phyloP scores from a whole-genome alignment of 768 basidiomycete genomes.

The Leccinum broughii region DNA sequence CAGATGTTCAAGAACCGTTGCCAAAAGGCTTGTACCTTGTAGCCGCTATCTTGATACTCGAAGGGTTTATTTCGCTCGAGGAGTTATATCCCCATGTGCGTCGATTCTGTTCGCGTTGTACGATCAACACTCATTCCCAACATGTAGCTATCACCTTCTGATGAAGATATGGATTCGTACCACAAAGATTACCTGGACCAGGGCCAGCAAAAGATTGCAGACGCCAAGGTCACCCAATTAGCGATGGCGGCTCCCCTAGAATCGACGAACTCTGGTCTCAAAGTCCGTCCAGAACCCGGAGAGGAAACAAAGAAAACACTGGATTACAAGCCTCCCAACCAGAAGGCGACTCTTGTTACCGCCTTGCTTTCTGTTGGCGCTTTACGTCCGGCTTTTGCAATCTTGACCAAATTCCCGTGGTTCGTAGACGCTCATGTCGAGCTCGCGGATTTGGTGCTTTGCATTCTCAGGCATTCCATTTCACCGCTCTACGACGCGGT shows the following conservation, averaged over 20 bases:
- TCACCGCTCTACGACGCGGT: conserved; percentile 58
- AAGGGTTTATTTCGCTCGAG: conserved; percentile 83
- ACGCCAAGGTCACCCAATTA: conserved; percentile 71
- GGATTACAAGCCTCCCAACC: conserved; percentile 56
- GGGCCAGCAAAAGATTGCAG: conserved; percentile 63
- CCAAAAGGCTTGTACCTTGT: conserved; percentile 78
- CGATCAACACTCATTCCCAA: conserved; percentile 9
- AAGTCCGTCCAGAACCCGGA: conserved; percentile 41
- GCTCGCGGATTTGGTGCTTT: conserved; percentile 84
- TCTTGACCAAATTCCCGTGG: conserved; percentile 85
- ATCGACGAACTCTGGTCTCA: conserved; percentile 42
- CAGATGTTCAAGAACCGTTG: conserved; percentile 58
- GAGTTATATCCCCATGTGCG: conserved; percentile 93
- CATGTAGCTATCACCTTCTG: conserved; percentile 66
- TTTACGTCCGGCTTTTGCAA: conserved; percentile 69
- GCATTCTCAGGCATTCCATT: conserved; percentile 69
- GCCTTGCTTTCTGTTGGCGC: conserved; percentile 89
- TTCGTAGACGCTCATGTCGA: conserved; percentile 78
- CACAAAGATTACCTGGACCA: conserved; percentile 64
- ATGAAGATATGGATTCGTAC: conserved; percentile 71
- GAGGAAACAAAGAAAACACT: conserved; percentile 36
- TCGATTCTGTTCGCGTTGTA: conserved; percentile 9
- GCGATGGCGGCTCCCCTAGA: conserved; percentile 86
- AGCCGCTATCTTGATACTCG: conserved; percentile 85
- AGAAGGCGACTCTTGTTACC: conserved; percentile 75